phyloP scores from a whole-genome alignment of 768 basidiomycete species.

The Boletus speciosus region DNA sequence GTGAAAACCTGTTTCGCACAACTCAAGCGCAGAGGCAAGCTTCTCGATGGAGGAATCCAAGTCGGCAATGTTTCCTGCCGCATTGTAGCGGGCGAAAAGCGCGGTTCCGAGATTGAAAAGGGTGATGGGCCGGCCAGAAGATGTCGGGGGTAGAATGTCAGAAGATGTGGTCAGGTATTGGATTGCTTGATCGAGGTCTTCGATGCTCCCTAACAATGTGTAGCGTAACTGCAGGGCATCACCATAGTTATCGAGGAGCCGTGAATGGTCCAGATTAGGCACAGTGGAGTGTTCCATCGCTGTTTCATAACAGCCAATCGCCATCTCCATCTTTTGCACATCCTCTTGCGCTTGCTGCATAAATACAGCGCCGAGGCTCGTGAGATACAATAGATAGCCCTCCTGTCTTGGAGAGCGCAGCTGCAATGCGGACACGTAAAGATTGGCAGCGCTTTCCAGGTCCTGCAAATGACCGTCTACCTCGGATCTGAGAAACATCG shows the following conservation, averaged over 20 bases:
- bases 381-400: conserved; percentile 11
- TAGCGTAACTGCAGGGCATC: conserved; percentile 20
- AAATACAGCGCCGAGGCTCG: conserved; percentile 7
- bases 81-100: conserved; percentile 8
- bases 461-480: conserved; percentile 20
- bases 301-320: conserved; percentile 13
- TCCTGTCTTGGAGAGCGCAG: conserved; percentile 14
- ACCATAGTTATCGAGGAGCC: conserved; percentile 20
- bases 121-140: conserved; percentile 7
- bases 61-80: conserved; percentile 7
- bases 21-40: conserved; percentile 11
- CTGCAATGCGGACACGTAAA: conserved; percentile 14
- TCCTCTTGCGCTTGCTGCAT: conserved; percentile 8
- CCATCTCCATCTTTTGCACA: conserved; percentile 15
- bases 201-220: conserved; percentile 2
- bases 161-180: conserved; percentile 15
- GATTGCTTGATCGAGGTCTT: conserved; percentile 26
- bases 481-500: conserved; percentile 23
- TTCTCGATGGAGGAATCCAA: conserved; percentile 18
- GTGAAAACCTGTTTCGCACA: conserved; percentile 6
- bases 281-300: conserved; percentile 17
- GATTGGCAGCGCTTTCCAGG: conserved; percentile 17
- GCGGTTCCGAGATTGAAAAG: conserved; percentile 10
- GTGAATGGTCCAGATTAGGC: conserved; percentile 13
- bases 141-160: conserved; percentile 10